Evolutionary conservation across 2,329 filamentous ascomycete genomes (phyloP).

Genomic region (Mycosphaerelloides madeirae): DNA sequence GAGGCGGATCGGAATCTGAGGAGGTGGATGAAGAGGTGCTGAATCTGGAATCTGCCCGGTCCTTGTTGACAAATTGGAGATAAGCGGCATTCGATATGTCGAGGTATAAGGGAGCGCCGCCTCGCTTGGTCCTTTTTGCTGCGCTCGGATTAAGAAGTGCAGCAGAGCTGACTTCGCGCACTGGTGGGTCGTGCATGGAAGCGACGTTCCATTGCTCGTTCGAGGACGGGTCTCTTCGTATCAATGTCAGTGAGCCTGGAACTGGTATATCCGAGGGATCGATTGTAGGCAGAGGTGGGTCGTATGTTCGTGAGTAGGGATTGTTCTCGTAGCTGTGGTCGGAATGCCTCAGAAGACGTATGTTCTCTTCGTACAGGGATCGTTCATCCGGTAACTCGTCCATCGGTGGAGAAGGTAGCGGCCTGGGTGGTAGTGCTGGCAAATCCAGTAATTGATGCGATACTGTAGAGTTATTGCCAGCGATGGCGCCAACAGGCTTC

Average conservation of each 20-base stretch:
- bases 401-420: conserved; percentile 24
- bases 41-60: conserved; percentile 18
- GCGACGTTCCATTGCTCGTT: conserved; percentile 50
- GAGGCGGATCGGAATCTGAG: conserved; percentile 20
- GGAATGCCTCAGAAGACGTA: conserved; percentile 18
- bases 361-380: conserved; percentile 22
- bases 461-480: background rate
- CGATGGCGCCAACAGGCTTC: conserved; percentile 19
- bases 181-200: conserved; percentile 43
- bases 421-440: conserved; percentile 19
- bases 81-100: conserved; percentile 59
- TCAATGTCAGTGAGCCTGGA: conserved; percentile 41
- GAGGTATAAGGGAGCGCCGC: conserved; percentile 45
- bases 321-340: conserved; percentile 22
- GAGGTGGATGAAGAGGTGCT: conserved; percentile 26
- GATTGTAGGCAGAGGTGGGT: conserved; percentile 6
- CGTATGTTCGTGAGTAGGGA: conserved; percentile 21
- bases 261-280: conserved; percentile 9
- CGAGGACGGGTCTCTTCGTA: conserved; percentile 47
- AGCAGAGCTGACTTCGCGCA: conserved; percentile 43
- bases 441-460: conserved; percentile 9
- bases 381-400: conserved; percentile 14
- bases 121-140: conserved; percentile 31
- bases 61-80: conserved; percentile 48
- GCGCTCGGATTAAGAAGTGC: conserved; percentile 26